Conservation (phyloP, 257 asterid genomes). For the Solanum sparsipilum region DNA sequence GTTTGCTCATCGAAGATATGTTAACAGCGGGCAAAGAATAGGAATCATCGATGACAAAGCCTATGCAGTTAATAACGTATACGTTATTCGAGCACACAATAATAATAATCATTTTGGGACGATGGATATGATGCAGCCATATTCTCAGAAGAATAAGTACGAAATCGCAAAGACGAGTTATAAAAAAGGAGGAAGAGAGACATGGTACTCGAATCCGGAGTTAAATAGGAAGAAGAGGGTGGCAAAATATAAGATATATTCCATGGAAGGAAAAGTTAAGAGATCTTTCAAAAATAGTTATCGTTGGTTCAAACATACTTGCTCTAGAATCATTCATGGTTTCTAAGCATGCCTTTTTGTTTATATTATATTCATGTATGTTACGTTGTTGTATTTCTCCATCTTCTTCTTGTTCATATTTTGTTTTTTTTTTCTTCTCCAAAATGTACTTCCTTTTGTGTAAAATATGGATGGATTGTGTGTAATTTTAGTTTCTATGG, state of each 20-base stretch:
- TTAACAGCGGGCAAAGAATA: not conserved
- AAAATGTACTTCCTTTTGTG: not conserved
- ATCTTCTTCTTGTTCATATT: not conserved
- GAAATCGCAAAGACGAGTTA: not conserved
- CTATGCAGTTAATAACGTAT: conserved; percentile 3
- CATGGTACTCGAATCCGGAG: conserved; percentile 41
- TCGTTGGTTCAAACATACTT: conserved; percentile 52
- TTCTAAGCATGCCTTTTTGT: not conserved
- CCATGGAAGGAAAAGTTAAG: conserved; percentile 63
- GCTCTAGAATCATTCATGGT: conserved; percentile 41
- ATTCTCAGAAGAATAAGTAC: not conserved
- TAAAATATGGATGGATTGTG: not conserved
- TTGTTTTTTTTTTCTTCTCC: not conserved
- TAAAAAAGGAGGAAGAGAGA: not conserved
- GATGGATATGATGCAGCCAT: not conserved
- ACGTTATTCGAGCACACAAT: not conserved
- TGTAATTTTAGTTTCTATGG: not conserved
- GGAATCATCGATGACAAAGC: conserved; percentile 6
- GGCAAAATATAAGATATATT: conserved; percentile 45
- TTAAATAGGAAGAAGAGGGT: conserved; percentile 50
- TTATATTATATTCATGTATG: not conserved
- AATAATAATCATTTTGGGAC: not conserved
- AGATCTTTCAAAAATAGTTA: conserved; percentile 30
- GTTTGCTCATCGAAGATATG: not conserved
- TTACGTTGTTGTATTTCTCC: not conserved